These are phyloP conservation scores for Citeromyces hawaiiensis DNA, from an alignment of 1,139 yeast species.

Conservation along the genomic window DNA sequence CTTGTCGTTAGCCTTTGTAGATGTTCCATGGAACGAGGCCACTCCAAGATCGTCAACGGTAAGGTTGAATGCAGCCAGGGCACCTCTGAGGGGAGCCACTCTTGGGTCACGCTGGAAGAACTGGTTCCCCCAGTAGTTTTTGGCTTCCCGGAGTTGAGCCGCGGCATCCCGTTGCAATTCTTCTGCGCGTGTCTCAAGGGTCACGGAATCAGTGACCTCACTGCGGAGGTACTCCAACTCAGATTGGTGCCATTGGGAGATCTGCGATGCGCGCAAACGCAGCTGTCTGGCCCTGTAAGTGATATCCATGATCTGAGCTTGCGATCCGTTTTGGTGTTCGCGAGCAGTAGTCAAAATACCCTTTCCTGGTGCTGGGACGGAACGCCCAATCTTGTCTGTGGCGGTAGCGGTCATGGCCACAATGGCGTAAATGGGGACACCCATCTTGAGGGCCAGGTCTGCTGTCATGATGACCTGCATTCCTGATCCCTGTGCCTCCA, in stretches of 20 bases:
- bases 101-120: conserved; percentile 86
- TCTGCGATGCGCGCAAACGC: conserved; percentile 62
- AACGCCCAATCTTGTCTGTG: conserved; percentile 95
- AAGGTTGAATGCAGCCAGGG: conserved; percentile 85
- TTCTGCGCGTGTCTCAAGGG: conserved; percentile 47
- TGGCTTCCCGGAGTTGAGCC: conserved; percentile 80
- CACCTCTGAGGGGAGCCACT: conserved; percentile 95
- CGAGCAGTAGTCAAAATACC: conserved; percentile 98
- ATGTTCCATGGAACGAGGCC: conserved; percentile 99
- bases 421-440: conserved; percentile 96
- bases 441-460: conserved; percentile 89
- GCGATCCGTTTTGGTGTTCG: conserved; percentile 66
- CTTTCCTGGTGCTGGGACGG: conserved; percentile 99
- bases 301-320: conserved; percentile 73
- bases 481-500: conserved; percentile 99
- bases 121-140: conserved; percentile 90
- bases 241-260: conserved; percentile 72
- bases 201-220: conserved; percentile 48
- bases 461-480: conserved; percentile 95
- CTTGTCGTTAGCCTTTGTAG: conserved; percentile 96
- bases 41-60: conserved; percentile 92
- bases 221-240: conserved; percentile 65
- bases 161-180: conserved; percentile 78
- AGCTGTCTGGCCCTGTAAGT: conserved; percentile 92
- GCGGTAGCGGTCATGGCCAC: conserved; percentile 94